A percentile compares a stretch with the other conserved stretches of the same genome.
These are phyloP conservation scores for Phytophthora uliginosa DNA, from an alignment of 352 stramenopile genomes.

Conservation along the genomic window DNA sequence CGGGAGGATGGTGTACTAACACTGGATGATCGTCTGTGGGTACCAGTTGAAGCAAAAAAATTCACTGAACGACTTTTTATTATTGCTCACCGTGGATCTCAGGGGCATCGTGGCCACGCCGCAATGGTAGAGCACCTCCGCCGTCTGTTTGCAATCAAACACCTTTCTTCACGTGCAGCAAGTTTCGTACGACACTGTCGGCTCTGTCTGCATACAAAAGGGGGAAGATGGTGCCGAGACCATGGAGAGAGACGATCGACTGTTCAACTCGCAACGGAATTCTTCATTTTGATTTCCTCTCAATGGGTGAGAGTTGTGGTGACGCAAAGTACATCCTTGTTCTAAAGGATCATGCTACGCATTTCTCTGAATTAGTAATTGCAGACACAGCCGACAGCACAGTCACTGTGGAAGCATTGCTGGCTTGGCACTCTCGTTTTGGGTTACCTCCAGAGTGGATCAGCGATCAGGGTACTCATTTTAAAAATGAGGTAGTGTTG, in stretches of 20 bases:
- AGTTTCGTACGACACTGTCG: slow-evolving; percentile 1
- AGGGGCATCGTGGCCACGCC: not conserved
- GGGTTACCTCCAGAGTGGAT: not conserved
- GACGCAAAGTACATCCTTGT: not conserved
- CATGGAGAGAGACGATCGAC: slow-evolving; percentile 14
- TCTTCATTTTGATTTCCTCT: slow-evolving; percentile 12
- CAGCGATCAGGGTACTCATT: not conserved
- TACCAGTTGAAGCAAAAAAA: not conserved
- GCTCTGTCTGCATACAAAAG: slow-evolving; percentile 12
- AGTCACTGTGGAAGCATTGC: slow-evolving; percentile 1
- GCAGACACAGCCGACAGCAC: slow-evolving; percentile 14
- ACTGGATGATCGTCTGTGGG: not conserved
- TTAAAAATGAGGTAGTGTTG: not conserved
- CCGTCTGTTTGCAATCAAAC: slow-evolving; percentile 3
- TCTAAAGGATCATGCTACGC: slow-evolving; percentile 4
- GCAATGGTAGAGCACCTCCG: slow-evolving; percentile 13
- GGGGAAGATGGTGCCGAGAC: slow-evolving; percentile 4
- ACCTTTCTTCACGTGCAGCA: not conserved
- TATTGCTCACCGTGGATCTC: slow-evolving; percentile 6
- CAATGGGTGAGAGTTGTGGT: slow-evolving; percentile 7
- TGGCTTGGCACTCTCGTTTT: slow-evolving; percentile 8
- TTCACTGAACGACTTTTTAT: slow-evolving; percentile 16
- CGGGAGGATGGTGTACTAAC: not conserved
- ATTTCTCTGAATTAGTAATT: slow-evolving; percentile 1
- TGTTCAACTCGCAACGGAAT: slow-evolving; percentile 5